phyloP scores from a whole-genome alignment of 176 grass and related monocot species.

The Tillandsia leiboldiana region DNA sequence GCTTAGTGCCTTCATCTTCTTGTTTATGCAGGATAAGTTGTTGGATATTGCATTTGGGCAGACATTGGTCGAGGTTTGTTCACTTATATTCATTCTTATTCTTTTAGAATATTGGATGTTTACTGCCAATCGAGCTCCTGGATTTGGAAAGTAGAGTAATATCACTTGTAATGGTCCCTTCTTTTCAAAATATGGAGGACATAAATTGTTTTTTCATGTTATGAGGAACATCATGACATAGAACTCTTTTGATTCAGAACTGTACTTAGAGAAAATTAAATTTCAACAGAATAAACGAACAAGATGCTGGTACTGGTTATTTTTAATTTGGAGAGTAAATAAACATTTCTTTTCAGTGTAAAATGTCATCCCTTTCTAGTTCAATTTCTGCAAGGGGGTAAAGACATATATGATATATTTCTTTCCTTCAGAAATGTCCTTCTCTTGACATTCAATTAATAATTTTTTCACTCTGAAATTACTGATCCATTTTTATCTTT shows the following conservation, averaged over 20 bases:
- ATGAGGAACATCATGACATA: neutral
- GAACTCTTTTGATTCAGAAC: neutral
- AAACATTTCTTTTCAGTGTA: too few relatives aligned
- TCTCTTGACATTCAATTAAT: neutral
- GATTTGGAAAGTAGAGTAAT: too few relatives aligned
- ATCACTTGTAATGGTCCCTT: neutral
- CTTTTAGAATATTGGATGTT: neutral
- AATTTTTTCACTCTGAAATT: neutral
- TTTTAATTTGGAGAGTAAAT: too few relatives aligned
- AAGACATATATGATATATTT: neutral
- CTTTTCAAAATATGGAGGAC: neutral
- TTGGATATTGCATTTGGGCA: conserved; percentile 91
- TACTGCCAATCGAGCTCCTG: neutral
- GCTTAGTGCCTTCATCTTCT: conserved; percentile 9
- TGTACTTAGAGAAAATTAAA: too few relatives aligned
- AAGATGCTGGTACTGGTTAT: neutral
- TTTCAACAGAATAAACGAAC: neutral
- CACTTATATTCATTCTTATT: neutral
- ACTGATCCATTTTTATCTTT: conserved; percentile 24
- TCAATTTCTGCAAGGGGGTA: neutral
- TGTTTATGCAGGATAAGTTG: conserved; percentile 69
- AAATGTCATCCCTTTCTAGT: too few relatives aligned
- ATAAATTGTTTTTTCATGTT: neutral
- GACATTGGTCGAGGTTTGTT: conserved; percentile 88
- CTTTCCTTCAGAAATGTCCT: conserved; percentile 2